A percentile compares a stretch with the other conserved stretches of the same genome.
phyloP scores from a whole-genome alignment of 345 rosid species.

The Limnanthes douglasii region DNA sequence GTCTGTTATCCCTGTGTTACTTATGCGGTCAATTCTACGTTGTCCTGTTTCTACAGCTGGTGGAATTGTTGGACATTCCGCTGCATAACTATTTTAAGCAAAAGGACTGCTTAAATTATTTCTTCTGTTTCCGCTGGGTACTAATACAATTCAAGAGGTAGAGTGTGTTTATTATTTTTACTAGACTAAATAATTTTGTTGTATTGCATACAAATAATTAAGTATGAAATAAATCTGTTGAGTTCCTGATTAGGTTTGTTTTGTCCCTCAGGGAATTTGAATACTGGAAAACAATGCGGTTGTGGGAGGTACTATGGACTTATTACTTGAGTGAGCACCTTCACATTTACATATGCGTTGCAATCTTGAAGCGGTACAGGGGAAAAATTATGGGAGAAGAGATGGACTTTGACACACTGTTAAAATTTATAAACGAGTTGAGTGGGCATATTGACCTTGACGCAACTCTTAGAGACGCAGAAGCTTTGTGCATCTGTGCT shows the following conservation, averaged over 20 bases:
- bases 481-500: slow-evolving; percentile 86
- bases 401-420: slow-evolving; percentile 94
- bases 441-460: slow-evolving; percentile 73
- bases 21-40: no score
- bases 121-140: slow-evolving; percentile 99
- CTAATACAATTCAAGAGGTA: slow-evolving; percentile 96
- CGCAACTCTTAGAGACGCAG: slow-evolving; percentile 64
- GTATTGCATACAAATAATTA: not conserved
- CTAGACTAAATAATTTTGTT: not conserved
- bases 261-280: slow-evolving; percentile 62
- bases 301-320: slow-evolving; percentile 98
- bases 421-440: slow-evolving; percentile 89
- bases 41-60: slow-evolving; percentile 53
- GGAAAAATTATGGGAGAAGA: slow-evolving; percentile 73
- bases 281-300: slow-evolving; percentile 54
- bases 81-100: slow-evolving; percentile 81
- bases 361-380: slow-evolving; percentile 80
- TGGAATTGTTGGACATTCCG: slow-evolving; percentile 81
- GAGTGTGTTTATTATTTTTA: slow-evolving; percentile 8
- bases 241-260: slow-evolving; percentile 7
- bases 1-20: no score
- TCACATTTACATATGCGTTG: slow-evolving; percentile 76
- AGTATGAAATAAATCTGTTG: not conserved
- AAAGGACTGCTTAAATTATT: slow-evolving; percentile 95
- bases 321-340: slow-evolving; percentile 76